Conservation (phyloP, 2,329 filamentous ascomycete species). For the Allantophomopsis lycopodina region DNA sequence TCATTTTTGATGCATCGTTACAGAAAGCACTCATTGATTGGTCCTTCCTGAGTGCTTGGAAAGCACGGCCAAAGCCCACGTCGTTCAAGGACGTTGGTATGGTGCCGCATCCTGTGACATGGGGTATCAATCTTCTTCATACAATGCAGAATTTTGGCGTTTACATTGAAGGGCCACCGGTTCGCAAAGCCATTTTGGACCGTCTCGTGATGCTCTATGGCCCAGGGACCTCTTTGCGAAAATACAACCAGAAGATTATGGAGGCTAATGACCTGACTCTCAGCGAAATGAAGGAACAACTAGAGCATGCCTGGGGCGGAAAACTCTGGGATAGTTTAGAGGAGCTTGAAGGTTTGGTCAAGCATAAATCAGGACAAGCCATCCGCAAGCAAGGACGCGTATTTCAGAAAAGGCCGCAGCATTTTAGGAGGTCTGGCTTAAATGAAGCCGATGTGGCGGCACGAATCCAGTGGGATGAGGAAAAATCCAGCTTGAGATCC, state of each 20-base stretch:
- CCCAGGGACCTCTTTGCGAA: slow-evolving; percentile 7
- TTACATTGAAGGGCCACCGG: slow-evolving; percentile 4
- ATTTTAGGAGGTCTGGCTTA: too few relatives aligned
- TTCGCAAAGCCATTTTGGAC: slow-evolving; percentile 10
- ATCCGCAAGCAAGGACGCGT: too few relatives aligned
- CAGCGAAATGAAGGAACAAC: slow-evolving; percentile 6
- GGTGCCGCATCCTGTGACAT: not conserved
- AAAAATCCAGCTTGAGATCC: too few relatives aligned
- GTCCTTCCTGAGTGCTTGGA: slow-evolving; percentile 24
- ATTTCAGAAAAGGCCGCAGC: too few relatives aligned
- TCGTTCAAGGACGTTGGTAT: not conserved
- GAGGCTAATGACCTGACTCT: slow-evolving; percentile 3
- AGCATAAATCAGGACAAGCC: too few relatives aligned
- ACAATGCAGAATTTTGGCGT: slow-evolving; percentile 8
- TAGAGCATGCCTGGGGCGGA: slow-evolving; percentile 10
- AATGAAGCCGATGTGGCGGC: too few relatives aligned
- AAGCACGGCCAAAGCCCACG: not conserved
- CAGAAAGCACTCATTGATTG: slow-evolving; percentile 33
- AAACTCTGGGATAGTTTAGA: slow-evolving; percentile 1
- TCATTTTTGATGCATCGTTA: slow-evolving; percentile 26
- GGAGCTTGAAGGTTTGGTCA: slow-evolving; percentile 1
- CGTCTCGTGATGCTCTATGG: slow-evolving; percentile 15
- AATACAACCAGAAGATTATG: slow-evolving; percentile 8
- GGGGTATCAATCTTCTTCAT: slow-evolving; percentile 13
- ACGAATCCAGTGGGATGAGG: too few relatives aligned